phyloP scores from a whole-genome alignment of 2,329 filamentous ascomycete genomes.

The Aspergillus carbonarius region DNA sequence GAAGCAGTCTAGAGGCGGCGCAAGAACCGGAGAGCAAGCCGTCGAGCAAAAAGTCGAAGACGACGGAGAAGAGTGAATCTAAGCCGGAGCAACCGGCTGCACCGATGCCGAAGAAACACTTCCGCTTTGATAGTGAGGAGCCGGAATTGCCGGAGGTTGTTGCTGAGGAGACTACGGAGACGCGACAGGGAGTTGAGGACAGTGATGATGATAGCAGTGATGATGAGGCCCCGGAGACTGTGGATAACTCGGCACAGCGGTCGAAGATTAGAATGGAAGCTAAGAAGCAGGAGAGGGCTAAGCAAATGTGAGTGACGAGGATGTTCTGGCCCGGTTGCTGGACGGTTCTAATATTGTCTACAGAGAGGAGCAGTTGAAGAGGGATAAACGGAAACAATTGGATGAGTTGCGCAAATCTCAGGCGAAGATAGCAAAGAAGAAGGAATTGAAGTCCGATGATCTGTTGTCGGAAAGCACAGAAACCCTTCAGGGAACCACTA shows the following conservation, averaged over 20 bases:
- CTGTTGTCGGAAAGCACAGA: slow-evolving; percentile 42
- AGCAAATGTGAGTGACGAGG: slow-evolving; percentile 35
- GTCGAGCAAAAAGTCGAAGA: slow-evolving; percentile 7
- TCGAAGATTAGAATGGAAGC: slow-evolving; percentile 38
- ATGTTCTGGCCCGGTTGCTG: background rate
- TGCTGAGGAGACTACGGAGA: slow-evolving; percentile 21
- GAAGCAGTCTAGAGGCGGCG: slow-evolving; percentile 23
- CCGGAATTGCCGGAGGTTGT: slow-evolving; percentile 26
- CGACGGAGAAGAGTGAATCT: slow-evolving; percentile 8
- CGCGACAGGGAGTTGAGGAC: slow-evolving; percentile 19
- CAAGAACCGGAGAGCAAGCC: slow-evolving; percentile 17
- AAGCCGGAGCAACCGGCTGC: slow-evolving; percentile 18
- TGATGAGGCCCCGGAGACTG: slow-evolving; percentile 44
- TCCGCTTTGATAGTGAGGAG: slow-evolving; percentile 46
- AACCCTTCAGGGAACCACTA: slow-evolving; percentile 40
- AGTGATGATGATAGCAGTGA: slow-evolving; percentile 34
- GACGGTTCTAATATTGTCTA: slow-evolving; percentile 21
- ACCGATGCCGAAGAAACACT: slow-evolving; percentile 27
- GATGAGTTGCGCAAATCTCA: slow-evolving; percentile 42
- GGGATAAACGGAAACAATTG: slow-evolving; percentile 41
- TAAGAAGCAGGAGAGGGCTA: slow-evolving; percentile 39
- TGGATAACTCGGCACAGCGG: slow-evolving; percentile 42
- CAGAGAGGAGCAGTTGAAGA: slow-evolving; percentile 41
- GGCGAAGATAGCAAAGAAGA: slow-evolving; percentile 34
- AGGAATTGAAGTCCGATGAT: slow-evolving; percentile 35